These are phyloP conservation scores for Coemansia sp. DNA, from an alignment of 192 early-diverging fungal species.

Conservation along the genomic window DNA sequence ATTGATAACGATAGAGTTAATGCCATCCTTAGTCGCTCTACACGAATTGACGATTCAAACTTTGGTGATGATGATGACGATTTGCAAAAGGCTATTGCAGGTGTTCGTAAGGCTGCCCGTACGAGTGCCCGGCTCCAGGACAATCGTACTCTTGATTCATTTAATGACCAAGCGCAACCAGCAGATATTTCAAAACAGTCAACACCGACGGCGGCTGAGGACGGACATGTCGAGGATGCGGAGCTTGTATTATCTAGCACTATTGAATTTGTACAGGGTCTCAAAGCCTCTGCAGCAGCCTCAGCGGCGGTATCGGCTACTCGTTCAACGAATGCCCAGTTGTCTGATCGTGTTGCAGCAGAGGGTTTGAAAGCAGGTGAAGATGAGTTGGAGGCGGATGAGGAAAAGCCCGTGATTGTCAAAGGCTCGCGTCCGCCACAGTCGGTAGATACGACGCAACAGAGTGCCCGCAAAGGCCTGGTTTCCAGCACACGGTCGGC, in stretches of 20 bases:
- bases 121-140: no score
- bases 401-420: no score
- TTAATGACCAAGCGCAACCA: neutral
- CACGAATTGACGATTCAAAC: constrained; percentile 42
- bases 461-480: no score
- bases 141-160: no score
- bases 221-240: neutral
- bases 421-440: no score
- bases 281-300: constrained; percentile 35
- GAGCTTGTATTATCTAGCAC: constrained; percentile 81
- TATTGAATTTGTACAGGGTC: constrained; percentile 80
- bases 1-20: constrained; percentile 33
- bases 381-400: no score
- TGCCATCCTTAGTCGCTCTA: constrained; percentile 8
- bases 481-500: neutral
- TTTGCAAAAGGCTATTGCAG: constrained; percentile 78
- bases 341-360: no score
- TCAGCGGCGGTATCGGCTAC: constrained; percentile 8
- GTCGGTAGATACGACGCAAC: no score
- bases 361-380: no score
- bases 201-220: neutral
- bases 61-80: constrained; percentile 94
- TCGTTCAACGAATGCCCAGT: no score
- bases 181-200: neutral
- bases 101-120: constrained; percentile 59